Percentiles rank a stretch among this genome's conserved stretches.
Conservation (phyloP, 805 yeast species). For the Brettanomyces custersianus region DNA sequence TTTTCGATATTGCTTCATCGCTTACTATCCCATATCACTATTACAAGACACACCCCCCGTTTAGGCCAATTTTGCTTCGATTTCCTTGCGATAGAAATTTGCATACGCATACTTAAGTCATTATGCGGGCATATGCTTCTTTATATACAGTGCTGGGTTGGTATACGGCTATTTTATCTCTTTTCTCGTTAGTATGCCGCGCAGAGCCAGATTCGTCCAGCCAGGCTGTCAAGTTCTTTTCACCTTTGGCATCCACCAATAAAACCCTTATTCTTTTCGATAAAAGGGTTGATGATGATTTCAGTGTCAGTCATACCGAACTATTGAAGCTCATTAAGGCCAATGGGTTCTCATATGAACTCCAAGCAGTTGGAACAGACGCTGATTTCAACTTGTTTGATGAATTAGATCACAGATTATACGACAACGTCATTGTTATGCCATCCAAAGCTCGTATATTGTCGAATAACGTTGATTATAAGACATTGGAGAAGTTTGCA, state of each 20-base stretch:
- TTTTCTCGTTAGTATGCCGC: background rate
- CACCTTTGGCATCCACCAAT: conserved; percentile 6
- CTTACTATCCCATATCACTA: no score
- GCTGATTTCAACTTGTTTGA: conserved; percentile 23
- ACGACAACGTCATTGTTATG: conserved; percentile 49
- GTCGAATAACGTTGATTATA: conserved; percentile 31
- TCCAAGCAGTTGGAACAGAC: conserved; percentile 16
- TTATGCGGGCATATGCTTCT: no score
- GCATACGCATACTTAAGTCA: no score
- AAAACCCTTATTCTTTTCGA: conserved; percentile 19
- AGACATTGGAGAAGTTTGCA: conserved; percentile 50
- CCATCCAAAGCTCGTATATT: conserved; percentile 45
- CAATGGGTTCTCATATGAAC: conserved; percentile 13
- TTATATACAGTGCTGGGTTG: no score
- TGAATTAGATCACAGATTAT: conserved; percentile 33
- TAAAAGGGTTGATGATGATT: conserved; percentile 8
- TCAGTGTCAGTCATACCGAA: conserved; percentile 15
- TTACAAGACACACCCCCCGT: no score
- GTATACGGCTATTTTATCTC: no score
- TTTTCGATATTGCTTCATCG: no score
- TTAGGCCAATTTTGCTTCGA: no score
- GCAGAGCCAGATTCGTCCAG: conserved; percentile 3
- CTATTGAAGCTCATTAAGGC: conserved; percentile 12
- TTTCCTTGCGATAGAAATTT: no score
- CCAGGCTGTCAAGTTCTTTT: conserved; percentile 11